A percentile compares a stretch with the other conserved stretches of the same genome.
phyloP scores from a whole-genome alignment of 2,329 filamentous ascomycete species.

The Setomelanomma holmii region DNA sequence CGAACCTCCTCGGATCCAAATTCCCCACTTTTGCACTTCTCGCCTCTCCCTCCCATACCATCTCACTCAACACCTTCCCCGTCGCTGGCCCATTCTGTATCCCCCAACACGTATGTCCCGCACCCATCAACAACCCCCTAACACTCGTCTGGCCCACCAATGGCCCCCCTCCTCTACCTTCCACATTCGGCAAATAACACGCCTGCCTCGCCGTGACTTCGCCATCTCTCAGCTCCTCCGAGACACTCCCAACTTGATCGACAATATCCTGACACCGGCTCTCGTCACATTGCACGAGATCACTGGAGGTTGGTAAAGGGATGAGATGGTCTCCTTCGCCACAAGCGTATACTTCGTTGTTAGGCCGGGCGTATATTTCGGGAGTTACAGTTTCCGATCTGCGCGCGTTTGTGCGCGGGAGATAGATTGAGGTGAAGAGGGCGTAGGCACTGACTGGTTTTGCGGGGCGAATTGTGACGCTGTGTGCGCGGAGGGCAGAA shows the following conservation, averaged over 20 bases:
- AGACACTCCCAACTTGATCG: constrained; percentile 73
- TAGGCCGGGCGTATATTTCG: constrained; percentile 91
- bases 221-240: constrained; percentile 54
- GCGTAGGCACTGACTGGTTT: constrained; percentile 73
- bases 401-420: constrained; percentile 62
- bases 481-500: constrained; percentile 66
- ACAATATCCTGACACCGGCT: constrained; percentile 83
- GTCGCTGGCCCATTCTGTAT: constrained; percentile 95
- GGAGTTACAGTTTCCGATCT: constrained; percentile 70
- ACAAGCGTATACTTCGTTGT: constrained; percentile 91
- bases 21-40: constrained; percentile 52
- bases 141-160: constrained; percentile 78
- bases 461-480: constrained; percentile 65
- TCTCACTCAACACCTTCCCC: constrained; percentile 54
- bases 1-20: constrained; percentile 51
- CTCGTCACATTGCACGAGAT: constrained; percentile 77
- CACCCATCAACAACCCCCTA: constrained; percentile 78
- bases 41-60: constrained; percentile 54
- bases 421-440: constrained; percentile 83
- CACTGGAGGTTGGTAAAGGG: constrained; percentile 77
- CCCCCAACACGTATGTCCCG: constrained; percentile 97
- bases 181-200: constrained; percentile 87
- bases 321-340: constrained; percentile 82
- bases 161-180: constrained; percentile 65
- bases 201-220: constrained; percentile 78